Conservation (phyloP, 257 asterid genomes). For the Echium plantagineum region DNA sequence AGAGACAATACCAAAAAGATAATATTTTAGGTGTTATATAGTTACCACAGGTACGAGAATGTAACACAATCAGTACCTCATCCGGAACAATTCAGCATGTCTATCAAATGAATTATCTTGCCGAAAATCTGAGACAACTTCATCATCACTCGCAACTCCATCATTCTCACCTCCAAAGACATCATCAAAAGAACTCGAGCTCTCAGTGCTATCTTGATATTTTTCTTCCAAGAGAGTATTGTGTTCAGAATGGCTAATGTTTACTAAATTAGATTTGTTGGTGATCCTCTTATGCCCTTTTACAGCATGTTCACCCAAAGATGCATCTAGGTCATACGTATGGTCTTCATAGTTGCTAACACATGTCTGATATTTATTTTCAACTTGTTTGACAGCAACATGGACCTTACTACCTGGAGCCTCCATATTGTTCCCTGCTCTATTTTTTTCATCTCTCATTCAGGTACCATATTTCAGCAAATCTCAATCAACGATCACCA, state of each 20-base stretch:
- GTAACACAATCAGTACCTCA: not conserved
- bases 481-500: not conserved
- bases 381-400: constrained; percentile 32
- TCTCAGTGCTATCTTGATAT: constrained; percentile 42
- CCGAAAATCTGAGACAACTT: constrained; percentile 30
- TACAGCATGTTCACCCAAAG: constrained; percentile 16
- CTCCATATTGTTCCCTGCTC: constrained; percentile 25
- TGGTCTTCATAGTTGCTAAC: constrained; percentile 25
- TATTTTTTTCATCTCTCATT: constrained; percentile 14
- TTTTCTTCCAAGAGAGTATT: constrained; percentile 24
- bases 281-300: constrained; percentile 17
- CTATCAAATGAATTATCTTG: constrained; percentile 22
- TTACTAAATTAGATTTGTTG: constrained; percentile 26
- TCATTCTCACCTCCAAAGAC: constrained; percentile 32
- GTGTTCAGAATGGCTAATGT: constrained; percentile 26
- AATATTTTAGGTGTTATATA: not conserved
- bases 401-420: constrained; percentile 20
- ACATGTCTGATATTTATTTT: constrained; percentile 50
- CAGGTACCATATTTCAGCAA: constrained; percentile 11
- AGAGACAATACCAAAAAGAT: constrained; percentile 5
- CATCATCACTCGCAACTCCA: constrained; percentile 23
- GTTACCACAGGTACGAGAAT: not conserved
- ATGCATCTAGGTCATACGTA: constrained; percentile 3
- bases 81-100: not conserved
- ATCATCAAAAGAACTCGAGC: constrained; percentile 65